Percentiles rank a stretch among this genome's conserved stretches.
These are phyloP conservation scores for Saturnispora kantuleensis DNA, from an alignment of 805 yeast genomes.

Conservation along the genomic window DNA sequence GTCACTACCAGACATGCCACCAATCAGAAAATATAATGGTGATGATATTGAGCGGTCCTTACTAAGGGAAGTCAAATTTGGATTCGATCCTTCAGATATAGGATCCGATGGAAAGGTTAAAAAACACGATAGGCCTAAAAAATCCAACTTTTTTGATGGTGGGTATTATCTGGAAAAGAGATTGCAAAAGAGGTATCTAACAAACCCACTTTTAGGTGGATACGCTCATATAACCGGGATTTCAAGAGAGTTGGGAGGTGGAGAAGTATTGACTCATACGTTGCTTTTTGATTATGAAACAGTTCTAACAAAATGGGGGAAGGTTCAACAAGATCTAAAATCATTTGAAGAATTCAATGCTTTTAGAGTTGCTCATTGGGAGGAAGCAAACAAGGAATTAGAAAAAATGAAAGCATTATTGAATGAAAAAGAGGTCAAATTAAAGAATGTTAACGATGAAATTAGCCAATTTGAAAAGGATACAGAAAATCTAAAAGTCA, in stretches of 20 bases:
- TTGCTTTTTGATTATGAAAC: conserved; percentile 46
- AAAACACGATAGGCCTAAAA: conserved; percentile 15
- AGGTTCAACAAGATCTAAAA: conserved; percentile 38
- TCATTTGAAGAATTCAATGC: conserved; percentile 32
- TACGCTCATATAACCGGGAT: conserved; percentile 29
- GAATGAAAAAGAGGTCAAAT: conserved; percentile 28
- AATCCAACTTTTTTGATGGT: conserved; percentile 3
- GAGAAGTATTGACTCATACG: conserved; percentile 48
- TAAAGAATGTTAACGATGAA: conserved; percentile 19
- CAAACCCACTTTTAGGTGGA: conserved; percentile 48
- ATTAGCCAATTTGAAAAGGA: conserved; percentile 10
- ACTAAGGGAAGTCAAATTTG: conserved; percentile 63
- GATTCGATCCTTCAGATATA: conserved; percentile 31
- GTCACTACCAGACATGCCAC: conserved; percentile 72
- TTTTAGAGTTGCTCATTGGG: conserved; percentile 33
- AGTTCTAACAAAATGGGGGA: conserved; percentile 33
- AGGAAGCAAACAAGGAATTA: conserved; percentile 35
- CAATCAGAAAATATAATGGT: conserved; percentile 52
- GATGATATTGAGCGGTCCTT: conserved; percentile 73
- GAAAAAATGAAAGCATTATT: conserved; percentile 38
- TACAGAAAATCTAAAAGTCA: conserved; percentile 10
- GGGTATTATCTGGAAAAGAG: conserved; percentile 51
- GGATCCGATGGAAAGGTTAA: conserved; percentile 8
- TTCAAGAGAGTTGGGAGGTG: conserved; percentile 19
- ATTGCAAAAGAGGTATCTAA: conserved; percentile 54